Percentiles rank a stretch among this genome's conserved stretches.
Evolutionary conservation across 257 asterid genomes (phyloP).

Genomic region (Primulina eburnea): DNA sequence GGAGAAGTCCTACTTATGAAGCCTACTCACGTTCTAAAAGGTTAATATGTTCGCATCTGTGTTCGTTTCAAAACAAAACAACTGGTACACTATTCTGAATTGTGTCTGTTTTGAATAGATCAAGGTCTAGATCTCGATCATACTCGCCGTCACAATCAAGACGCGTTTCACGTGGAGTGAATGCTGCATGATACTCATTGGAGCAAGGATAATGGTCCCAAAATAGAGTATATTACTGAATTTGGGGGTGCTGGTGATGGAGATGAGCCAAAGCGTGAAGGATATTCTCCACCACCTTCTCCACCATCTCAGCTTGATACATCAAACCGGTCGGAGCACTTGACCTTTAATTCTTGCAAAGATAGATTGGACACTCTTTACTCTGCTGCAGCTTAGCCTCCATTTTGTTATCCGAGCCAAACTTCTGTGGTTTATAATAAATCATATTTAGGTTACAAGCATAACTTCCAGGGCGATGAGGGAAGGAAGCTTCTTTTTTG

Average conservation of each 20-base stretch:
- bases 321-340: slow-evolving; percentile 99
- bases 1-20: slow-evolving; percentile 98
- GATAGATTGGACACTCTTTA: slow-evolving; percentile 81
- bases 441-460: slow-evolving; percentile 48
- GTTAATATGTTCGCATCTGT: slow-evolving; percentile 28
- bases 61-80: slow-evolving; percentile 11
- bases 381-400: slow-evolving; percentile 86
- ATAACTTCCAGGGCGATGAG: slow-evolving; percentile 42
- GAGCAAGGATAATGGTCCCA: slow-evolving; percentile 71
- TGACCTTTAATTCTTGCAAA: slow-evolving; percentile 88
- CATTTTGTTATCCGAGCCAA: slow-evolving; percentile 60
- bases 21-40: slow-evolving; percentile 89
- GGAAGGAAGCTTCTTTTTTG: slow-evolving; percentile 46
- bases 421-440: slow-evolving; percentile 50
- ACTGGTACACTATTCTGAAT: slow-evolving; percentile 20
- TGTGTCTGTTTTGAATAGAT: slow-evolving; percentile 28
- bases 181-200: slow-evolving; percentile 58
- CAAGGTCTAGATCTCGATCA: slow-evolving; percentile 86
- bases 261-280: slow-evolving; percentile 69
- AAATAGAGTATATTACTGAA: slow-evolving; percentile 95
- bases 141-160: slow-evolving; percentile 79
- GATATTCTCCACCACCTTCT: slow-evolving; percentile 93
- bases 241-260: slow-evolving; percentile 76
- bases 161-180: slow-evolving; percentile 55
- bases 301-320: slow-evolving; percentile 75